These are phyloP conservation scores for Septoria linicola DNA, from an alignment of 2,329 filamentous ascomycete species.

Conservation along the genomic window DNA sequence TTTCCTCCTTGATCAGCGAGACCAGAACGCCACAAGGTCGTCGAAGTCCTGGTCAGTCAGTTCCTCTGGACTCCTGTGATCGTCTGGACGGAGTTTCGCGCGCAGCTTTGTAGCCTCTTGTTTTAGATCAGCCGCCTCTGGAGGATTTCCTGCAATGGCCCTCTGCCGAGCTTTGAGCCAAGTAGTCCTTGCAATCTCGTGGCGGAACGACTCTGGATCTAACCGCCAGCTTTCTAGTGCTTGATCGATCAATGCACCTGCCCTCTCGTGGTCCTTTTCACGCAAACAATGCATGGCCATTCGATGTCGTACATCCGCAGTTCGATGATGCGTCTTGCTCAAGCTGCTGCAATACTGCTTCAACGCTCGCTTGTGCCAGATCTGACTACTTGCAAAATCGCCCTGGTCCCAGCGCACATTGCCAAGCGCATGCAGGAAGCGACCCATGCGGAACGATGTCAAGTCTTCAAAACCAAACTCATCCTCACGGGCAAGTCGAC, in stretches of 20 bases:
- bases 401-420: constrained; percentile 12
- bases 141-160: background rate
- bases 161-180: constrained; percentile 9
- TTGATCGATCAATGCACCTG: constrained; percentile 10
- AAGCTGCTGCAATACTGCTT: constrained; percentile 1
- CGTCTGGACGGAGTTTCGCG: background rate
- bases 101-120: background rate
- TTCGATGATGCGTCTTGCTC: constrained; percentile 8
- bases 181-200: constrained; percentile 12
- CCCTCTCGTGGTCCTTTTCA: background rate
- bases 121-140: background rate
- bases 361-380: constrained; percentile 8
- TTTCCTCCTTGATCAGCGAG: background rate
- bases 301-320: constrained; percentile 9
- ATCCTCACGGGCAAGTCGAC: constrained; percentile 1
- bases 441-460: constrained; percentile 11
- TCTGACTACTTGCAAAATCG: background rate
- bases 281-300: constrained; percentile 8
- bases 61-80: background rate
- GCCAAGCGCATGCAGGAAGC: constrained; percentile 14
- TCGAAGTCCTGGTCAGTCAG: constrained; percentile 7
- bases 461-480: constrained; percentile 3
- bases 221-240: constrained; percentile 8
- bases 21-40: constrained; percentile 15
- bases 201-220: background rate